Conservation (phyloP, 2,329 filamentous ascomycete genomes). For the Cryphonectria parasitica region DNA sequence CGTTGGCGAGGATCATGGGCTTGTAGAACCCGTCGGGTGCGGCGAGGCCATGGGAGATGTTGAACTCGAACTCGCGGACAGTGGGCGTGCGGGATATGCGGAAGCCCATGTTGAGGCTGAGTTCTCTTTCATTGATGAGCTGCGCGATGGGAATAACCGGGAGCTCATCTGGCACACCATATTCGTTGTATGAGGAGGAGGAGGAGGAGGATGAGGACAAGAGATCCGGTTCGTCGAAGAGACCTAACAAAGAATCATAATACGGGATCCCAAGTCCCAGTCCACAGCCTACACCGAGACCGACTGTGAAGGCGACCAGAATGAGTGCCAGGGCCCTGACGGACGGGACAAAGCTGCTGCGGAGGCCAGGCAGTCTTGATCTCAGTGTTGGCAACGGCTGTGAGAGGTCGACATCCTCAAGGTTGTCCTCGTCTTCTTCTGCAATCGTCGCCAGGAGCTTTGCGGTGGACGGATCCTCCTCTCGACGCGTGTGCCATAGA, state of each 20-base stretch:
- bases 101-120: slow-evolving; percentile 36
- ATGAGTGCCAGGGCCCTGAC: slow-evolving; percentile 17
- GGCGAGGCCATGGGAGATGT: slow-evolving; percentile 39
- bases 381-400: not conserved
- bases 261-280: slow-evolving; percentile 27
- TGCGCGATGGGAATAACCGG: slow-evolving; percentile 30
- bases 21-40: slow-evolving; percentile 43
- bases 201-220: not conserved
- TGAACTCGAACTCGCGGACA: slow-evolving; percentile 40
- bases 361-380: not conserved
- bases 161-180: slow-evolving; percentile 34
- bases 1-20: slow-evolving; percentile 45
- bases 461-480: not conserved
- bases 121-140: slow-evolving; percentile 28
- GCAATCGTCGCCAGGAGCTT: not conserved
- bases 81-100: slow-evolving; percentile 19
- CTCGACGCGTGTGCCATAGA: not conserved
- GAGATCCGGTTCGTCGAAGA: not conserved
- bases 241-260: slow-evolving; percentile 18
- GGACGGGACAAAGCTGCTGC: slow-evolving; percentile 20
- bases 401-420: slow-evolving; percentile 13
- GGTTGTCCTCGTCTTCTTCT: not conserved
- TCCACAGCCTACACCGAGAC: slow-evolving; percentile 26
- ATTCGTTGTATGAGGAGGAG: slow-evolving; percentile 29
- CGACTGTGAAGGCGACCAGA: slow-evolving; percentile 24